phyloP scores from a whole-genome alignment of 1,284 basidiomycete genomes.

The Paramarasmius palmivorus region DNA sequence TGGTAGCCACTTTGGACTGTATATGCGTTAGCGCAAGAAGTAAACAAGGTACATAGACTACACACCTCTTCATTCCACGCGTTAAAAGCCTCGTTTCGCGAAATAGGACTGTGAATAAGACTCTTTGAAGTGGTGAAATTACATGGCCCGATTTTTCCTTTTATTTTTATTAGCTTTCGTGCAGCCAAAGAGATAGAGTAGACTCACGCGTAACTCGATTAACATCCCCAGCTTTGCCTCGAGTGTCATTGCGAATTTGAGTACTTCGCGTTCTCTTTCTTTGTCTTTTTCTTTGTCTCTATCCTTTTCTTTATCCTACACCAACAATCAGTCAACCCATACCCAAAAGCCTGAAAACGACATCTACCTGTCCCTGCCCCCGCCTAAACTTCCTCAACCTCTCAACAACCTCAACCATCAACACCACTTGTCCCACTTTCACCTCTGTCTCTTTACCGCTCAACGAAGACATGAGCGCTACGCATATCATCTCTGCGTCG shows the following conservation, averaged over 20 bases:
- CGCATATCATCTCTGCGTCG: too few species aligned
- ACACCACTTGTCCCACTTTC: too few species aligned
- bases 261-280: slow-evolving; percentile 23
- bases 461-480: too few species aligned
- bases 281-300: background rate
- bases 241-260: slow-evolving; percentile 55
- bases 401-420: too few species aligned
- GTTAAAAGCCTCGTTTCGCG: slow-evolving; percentile 62
- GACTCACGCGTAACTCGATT: slow-evolving; percentile 60
- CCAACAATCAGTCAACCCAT: slow-evolving; percentile 69
- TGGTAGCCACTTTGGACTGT: slow-evolving; percentile 59
- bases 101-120: slow-evolving; percentile 59
- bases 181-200: background rate
- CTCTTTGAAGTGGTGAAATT: slow-evolving; percentile 57
- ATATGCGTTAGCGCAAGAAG: background rate
- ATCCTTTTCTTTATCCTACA: too few species aligned
- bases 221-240: slow-evolving; percentile 61
- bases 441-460: too few species aligned
- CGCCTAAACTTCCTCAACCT: too few species aligned
- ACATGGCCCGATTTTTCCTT: slow-evolving; percentile 52
- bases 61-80: slow-evolving; percentile 61
- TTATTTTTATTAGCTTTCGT: background rate
- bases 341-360: too few species aligned
- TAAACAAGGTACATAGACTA: slow-evolving; percentile 13
- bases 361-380: too few species aligned